Percentiles rank a stretch among this genome's conserved stretches.
Evolutionary conservation across 2,329 filamentous ascomycete genomes (phyloP).

Genomic region (Akanthomyces lecanii): DNA sequence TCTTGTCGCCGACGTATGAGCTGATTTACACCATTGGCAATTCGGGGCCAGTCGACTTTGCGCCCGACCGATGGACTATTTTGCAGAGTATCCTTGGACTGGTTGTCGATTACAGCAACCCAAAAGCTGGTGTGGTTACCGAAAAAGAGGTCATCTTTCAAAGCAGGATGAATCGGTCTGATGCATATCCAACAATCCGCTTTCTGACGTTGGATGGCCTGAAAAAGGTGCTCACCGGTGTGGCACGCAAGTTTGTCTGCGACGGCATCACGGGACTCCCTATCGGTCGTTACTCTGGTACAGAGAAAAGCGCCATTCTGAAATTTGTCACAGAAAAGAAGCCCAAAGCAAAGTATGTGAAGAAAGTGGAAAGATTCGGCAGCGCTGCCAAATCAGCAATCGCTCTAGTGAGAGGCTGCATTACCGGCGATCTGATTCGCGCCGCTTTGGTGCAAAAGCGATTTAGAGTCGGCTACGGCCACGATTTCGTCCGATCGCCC

Average conservation of each 20-base stretch:
- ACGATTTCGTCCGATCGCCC: conserved; percentile 39
- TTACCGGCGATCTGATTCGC: conserved; percentile 50
- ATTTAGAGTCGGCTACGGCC: conserved; percentile 63
- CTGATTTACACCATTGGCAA: conserved; percentile 59
- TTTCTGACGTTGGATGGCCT: conserved; percentile 13
- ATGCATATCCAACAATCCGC: neutral
- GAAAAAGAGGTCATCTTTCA: neutral
- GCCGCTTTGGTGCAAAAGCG: conserved; percentile 55
- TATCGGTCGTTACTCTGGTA: conserved; percentile 32
- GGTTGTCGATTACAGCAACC: neutral
- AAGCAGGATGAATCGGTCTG: neutral
- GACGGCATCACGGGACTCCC: conserved; percentile 40
- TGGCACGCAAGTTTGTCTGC: conserved; percentile 26
- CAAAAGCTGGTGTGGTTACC: accelerated
- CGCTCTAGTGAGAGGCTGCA: conserved; percentile 47
- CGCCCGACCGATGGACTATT: conserved; percentile 52
- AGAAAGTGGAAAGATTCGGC: neutral
- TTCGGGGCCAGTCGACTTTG: conserved; percentile 46
- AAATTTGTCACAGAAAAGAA: neutral
- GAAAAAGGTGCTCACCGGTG: conserved; percentile 24
- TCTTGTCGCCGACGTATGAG: conserved; percentile 57
- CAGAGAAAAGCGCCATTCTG: neutral
- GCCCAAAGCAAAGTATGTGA: accelerated
- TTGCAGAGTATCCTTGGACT: conserved; percentile 36
- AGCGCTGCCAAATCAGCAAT: neutral